Percentiles rank a stretch among this genome's conserved stretches.
Evolutionary conservation across 1,284 basidiomycete species (phyloP).

Genomic region (Porodaedalea pini): DNA sequence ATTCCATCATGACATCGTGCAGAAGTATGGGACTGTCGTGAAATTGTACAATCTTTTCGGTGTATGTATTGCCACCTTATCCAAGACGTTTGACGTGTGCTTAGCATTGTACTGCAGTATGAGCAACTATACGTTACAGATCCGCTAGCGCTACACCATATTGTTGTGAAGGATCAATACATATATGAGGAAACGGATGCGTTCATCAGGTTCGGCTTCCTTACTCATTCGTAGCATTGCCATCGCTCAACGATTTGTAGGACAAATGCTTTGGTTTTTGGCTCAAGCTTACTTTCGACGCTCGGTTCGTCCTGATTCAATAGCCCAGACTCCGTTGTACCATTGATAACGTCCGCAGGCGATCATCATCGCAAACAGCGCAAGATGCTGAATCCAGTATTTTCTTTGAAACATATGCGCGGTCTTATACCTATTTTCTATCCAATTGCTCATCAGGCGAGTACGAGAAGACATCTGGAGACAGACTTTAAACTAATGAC

Average conservation of each 20-base stretch:
- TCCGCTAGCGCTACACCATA: conserved; percentile 28
- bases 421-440: conserved; percentile 29
- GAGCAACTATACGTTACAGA: conserved; percentile 22
- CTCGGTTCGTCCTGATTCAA: conserved; percentile 15
- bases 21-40: conserved; percentile 21
- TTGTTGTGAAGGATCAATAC: conserved; percentile 33
- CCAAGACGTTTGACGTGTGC: background rate
- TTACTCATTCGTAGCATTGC: background rate
- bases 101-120: conserved; percentile 9
- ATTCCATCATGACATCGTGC: conserved; percentile 21
- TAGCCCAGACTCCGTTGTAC: background rate
- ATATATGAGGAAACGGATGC: conserved; percentile 28
- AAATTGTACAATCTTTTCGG: conserved; percentile 22
- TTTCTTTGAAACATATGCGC: conserved; percentile 30
- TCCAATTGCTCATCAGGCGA: conserved; percentile 27
- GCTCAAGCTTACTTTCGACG: conserved; percentile 24
- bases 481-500: conserved; percentile 2
- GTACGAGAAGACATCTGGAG: background rate
- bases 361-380: conserved; percentile 27
- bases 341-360: conserved; percentile 17
- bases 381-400: conserved; percentile 32
- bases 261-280: conserved; percentile 21
- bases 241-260: background rate
- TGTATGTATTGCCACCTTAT: conserved; percentile 20
- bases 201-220: conserved; percentile 23